Evolutionary conservation across 2,329 filamentous ascomycete species (phyloP).

Genomic region (Xylaria sp.): DNA sequence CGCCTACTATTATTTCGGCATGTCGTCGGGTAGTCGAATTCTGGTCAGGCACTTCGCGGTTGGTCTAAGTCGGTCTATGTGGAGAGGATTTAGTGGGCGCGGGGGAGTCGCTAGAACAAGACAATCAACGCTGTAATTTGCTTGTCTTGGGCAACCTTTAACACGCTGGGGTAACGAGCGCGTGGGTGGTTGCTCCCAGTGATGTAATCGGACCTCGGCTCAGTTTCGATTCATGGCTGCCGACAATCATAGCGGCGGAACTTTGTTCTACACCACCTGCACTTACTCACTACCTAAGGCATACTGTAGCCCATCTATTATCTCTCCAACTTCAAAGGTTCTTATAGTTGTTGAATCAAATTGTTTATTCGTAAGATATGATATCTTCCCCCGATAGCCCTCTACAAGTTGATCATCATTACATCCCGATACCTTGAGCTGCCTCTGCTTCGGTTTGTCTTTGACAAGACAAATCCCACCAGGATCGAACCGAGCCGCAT

Average conservation of each 20-base stretch:
- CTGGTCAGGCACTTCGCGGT: neutral
- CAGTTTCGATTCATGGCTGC: slow-evolving; percentile 8
- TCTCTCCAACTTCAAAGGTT: too few relatives aligned
- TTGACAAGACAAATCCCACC: slow-evolving; percentile 1
- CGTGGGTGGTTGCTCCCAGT: slow-evolving; percentile 23
- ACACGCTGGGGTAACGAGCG: neutral
- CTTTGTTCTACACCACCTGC: slow-evolving; percentile 7
- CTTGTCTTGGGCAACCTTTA: neutral
- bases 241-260: slow-evolving; percentile 27
- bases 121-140: neutral
- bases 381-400: slow-evolving; percentile 10
- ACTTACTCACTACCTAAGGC: neutral
- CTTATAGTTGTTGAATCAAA: too few relatives aligned
- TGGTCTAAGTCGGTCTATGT: neutral
- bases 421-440: slow-evolving; percentile 20
- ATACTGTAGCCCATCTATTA: neutral
- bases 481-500: slow-evolving; percentile 3
- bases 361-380: slow-evolving; percentile 23
- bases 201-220: slow-evolving; percentile 51
- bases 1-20: slow-evolving; percentile 8
- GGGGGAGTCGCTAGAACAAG: slow-evolving; percentile 7
- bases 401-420: slow-evolving; percentile 10
- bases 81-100: slow-evolving; percentile 1
- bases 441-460: neutral
- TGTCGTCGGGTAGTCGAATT: neutral